phyloP scores from a whole-genome alignment of 306 rosid species.

The Potentilla sterilis region DNA sequence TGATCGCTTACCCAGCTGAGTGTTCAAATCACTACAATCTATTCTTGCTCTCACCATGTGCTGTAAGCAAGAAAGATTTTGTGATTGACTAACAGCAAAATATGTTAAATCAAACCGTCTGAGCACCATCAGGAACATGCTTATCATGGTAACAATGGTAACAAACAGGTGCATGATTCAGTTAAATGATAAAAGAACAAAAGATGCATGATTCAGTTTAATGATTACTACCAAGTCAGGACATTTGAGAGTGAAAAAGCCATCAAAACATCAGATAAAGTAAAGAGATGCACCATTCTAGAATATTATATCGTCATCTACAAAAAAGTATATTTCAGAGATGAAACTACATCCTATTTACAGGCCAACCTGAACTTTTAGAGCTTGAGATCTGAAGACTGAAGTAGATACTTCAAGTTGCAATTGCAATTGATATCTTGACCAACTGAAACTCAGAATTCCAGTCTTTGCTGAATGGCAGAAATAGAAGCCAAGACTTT shows the following conservation, averaged over 20 bases:
- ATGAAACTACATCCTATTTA: slow-evolving; percentile 43
- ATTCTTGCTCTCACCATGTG: no score
- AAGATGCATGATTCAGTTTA: background rate
- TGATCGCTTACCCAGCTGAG: background rate
- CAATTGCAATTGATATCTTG: slow-evolving; percentile 19
- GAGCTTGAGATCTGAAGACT: slow-evolving; percentile 7
- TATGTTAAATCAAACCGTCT: background rate
- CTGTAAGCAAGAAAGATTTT: background rate
- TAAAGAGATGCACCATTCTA: slow-evolving; percentile 2
- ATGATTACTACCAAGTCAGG: background rate
- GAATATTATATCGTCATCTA: background rate
- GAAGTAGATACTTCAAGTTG: slow-evolving; percentile 19
- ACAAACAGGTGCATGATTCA: background rate
- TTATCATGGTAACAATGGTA: background rate
- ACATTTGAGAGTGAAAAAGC: background rate
- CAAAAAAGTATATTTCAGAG: slow-evolving; percentile 12
- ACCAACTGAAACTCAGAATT: slow-evolving; percentile 11
- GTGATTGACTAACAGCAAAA: background rate
- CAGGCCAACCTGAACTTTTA: slow-evolving; percentile 39
- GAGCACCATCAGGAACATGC: background rate
- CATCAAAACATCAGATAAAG: background rate
- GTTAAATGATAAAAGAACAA: background rate
- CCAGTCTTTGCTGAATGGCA: slow-evolving; percentile 11
- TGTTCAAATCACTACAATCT: background rate
- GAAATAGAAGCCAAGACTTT: slow-evolving; percentile 23